Percentiles rank a stretch among this genome's conserved stretches.
These are phyloP conservation scores for Chamaecyparis obtusa DNA, from an alignment of 75 land plant genomes.

Conservation along the genomic window DNA sequence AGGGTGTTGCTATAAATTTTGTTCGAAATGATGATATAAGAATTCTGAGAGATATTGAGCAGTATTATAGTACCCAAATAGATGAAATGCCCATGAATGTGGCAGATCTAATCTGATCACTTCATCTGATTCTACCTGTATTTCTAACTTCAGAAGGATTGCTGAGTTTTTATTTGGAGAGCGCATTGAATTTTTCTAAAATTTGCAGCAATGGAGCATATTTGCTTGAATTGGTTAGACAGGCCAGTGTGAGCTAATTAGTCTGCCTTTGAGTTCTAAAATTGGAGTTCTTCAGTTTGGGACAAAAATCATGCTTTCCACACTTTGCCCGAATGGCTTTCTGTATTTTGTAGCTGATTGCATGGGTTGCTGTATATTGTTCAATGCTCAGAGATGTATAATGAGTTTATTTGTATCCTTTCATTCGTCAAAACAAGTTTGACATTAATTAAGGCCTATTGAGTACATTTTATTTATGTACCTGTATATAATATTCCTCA, in stretches of 20 bases:
- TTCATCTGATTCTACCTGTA: too few relatives aligned
- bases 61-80: slow-evolving; percentile 93
- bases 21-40: slow-evolving; percentile 91
- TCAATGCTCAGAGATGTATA: neutral
- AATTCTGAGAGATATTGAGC: slow-evolving; percentile 90
- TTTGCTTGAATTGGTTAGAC: neutral
- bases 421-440: neutral
- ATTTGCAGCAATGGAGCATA: neutral
- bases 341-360: neutral
- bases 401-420: neutral
- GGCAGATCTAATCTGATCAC: slow-evolving; percentile 74
- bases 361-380: neutral
- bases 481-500: neutral
- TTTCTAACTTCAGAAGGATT: neutral
- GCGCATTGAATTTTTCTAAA: neutral
- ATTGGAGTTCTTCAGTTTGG: neutral
- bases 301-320: neutral
- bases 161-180: neutral
- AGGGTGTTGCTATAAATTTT: slow-evolving; percentile 99
- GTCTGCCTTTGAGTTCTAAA: neutral
- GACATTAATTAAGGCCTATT: neutral
- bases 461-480: neutral
- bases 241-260: neutral
- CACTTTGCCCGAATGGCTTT: neutral
- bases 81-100: slow-evolving; percentile 99